Base-by-base conservation (phyloP, 345 rosid genomes). In the Pugionium dolabratum region DNA sequence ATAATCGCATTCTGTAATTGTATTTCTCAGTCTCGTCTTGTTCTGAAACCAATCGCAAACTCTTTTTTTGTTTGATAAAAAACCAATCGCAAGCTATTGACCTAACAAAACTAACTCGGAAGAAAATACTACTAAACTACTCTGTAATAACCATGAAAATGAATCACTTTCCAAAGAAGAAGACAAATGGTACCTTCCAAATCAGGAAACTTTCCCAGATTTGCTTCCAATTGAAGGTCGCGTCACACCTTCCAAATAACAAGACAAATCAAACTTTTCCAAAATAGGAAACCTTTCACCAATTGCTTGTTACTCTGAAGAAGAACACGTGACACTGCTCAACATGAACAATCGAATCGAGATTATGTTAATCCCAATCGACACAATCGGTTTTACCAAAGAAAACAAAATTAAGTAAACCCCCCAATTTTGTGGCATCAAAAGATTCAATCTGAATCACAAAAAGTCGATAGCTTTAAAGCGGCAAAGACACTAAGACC, bases 391-490 rank as follows among this genome's bases (percentile, higher is more conserved):
- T 46, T 54, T 11, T 7, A 39, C 7, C 1, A 18, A 42, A 52
- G 49, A 25, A 2, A 32, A 48, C 4, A 28, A 59, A 52, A 47
- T 32, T 44, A 9, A 64, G 31, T 25, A 43, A 59, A 69, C 39
- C 74, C 74, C 30, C 27, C 25, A 28, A 46, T 35, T 4, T 53
- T 43, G 18, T 18, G 18, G 18, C 18, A 18, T 18, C 18, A 0
- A 33, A 29, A 66, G 67, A 59, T 51, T 54, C 63, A 73, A 60
- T 66, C 46, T 43, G 65, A 61, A 61, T 67, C 69, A 74, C 73
- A 54, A 39, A 67, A 60, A 54, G 69, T 61, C 7, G 11, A 61
- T 48, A 41, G 30, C 64, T 74, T 44, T 54, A 32, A 70, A 54
- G 53, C 9, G 54, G 48, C 54, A 25, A 64, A n/a, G 48, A 52